These are phyloP conservation scores for Ceriops zippeliana DNA, from an alignment of 345 rosid species.

Conservation along the genomic window DNA sequence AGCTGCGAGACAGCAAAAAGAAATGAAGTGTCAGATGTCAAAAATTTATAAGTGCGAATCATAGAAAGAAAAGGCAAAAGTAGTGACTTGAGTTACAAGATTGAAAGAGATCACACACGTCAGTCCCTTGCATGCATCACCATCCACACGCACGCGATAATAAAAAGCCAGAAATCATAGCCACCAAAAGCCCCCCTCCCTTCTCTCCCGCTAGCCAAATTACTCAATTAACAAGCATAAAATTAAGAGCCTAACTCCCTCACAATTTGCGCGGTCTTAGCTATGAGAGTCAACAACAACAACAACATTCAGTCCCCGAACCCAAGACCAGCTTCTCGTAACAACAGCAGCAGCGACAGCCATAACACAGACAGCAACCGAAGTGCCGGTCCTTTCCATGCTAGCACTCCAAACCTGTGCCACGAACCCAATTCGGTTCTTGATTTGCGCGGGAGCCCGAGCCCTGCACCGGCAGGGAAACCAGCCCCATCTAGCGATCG, in stretches of 20 bases:
- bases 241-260: background rate
- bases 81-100: conserved; percentile 34
- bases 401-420: conserved; percentile 17
- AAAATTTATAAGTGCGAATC: conserved; percentile 23
- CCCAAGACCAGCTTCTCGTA: conserved; percentile 25
- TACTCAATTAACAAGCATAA: conserved; percentile 1
- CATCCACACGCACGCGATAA: conserved; percentile 11
- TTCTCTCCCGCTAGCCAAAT: conserved; percentile 8
- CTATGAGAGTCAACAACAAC: conserved; percentile 64
- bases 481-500: conserved; percentile 13
- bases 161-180: conserved; percentile 45
- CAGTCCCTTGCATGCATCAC: background rate
- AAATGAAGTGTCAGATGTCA: background rate
- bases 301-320: conserved; percentile 5
- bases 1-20: background rate
- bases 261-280: conserved; percentile 4
- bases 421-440: conserved; percentile 88
- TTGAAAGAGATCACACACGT: conserved; percentile 23
- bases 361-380: conserved; percentile 3
- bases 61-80: conserved; percentile 29
- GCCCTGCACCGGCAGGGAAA: conserved; percentile 33
- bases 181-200: conserved; percentile 52
- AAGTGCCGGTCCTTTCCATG: conserved; percentile 9
- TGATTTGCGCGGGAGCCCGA: conserved; percentile 54
- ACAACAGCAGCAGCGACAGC: conserved; percentile 7